Base-by-base conservation (phyloP, 2,329 filamentous ascomycete species). In the Trichoderma citrinoviride region DNA sequence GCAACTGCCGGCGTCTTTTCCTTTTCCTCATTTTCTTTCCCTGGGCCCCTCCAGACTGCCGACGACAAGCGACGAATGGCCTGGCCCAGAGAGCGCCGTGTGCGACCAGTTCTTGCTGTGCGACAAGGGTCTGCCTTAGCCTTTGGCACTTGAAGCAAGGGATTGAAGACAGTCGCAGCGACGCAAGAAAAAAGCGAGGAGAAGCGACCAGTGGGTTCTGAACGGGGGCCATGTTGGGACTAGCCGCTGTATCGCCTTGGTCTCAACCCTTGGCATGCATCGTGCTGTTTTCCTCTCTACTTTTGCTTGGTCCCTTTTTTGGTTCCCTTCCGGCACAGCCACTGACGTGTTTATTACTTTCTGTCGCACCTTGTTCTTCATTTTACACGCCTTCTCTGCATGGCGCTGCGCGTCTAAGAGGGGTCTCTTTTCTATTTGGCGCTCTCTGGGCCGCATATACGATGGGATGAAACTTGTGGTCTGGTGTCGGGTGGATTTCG, bases 261-360 rank as follows among this genome's bases (percentile, higher is more conserved):
- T 41, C 43, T 37, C 33, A 10, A 14, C 33, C 46, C 57, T 61
- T 61, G 57, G 57, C 57, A 53, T 40, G 57, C 46, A 52, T 43
- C 47, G 46, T 40, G 21, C 17, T 23, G n/a, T 41, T 23, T 52
- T n/a, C 46, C 25, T 33, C 14, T 17, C 53, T 55, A 5, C 19
- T 25, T 55, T 43, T 60, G 33, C 27, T 41, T 41, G 50, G 29
- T 60, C 29, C 33, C 40, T 58, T 29, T 47, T 23, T 47, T 43
- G 29, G 27, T 25, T 50, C n/a, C 43, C 40, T 43, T 53, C 23
- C 23, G 47, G 61, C 61, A 57, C 53, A 57, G 61, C 61, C 61
- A 57, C 61, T 64, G 61, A 64, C 61, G 61, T 64, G 52, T 64
- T 49, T 25, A 56, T 54, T 64, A 55, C 60, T 46, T 55, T 52